phyloP scores from a whole-genome alignment of 2,329 filamentous ascomycete species.

The Penicillium sp. region DNA sequence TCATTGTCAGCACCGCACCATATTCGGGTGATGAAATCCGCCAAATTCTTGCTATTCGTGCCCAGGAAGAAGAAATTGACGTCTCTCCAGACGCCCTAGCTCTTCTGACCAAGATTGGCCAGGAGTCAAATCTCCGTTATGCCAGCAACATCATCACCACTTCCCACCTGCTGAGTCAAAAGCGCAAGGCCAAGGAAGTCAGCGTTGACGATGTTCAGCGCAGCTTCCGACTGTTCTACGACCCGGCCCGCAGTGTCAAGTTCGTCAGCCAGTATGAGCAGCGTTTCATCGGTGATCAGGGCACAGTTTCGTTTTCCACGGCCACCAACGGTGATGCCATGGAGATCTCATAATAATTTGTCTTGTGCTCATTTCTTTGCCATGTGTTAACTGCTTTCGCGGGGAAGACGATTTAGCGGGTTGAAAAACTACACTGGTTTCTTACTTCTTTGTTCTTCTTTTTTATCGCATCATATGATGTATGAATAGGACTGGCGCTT shows the following conservation, averaged over 20 bases:
- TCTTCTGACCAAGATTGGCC: conserved; percentile 90
- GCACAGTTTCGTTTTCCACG: conserved; percentile 69
- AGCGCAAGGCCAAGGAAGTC: conserved; percentile 82
- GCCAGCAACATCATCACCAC: conserved; percentile 98
- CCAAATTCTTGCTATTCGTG: conserved; percentile 88
- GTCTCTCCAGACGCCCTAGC: conserved; percentile 85
- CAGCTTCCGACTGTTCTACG: conserved; percentile 92
- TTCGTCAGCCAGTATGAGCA: conserved; percentile 91
- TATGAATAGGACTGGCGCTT: conserved; percentile 42
- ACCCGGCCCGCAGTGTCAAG: conserved; percentile 81
- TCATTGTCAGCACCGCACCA: conserved; percentile 90
- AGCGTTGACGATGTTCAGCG: conserved; percentile 85
- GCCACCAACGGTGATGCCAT: conserved; percentile 62
- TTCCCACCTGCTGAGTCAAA: conserved; percentile 81
- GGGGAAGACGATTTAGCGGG: conserved; percentile 14
- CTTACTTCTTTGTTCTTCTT: conserved; percentile 21
- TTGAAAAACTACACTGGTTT: conserved; percentile 19
- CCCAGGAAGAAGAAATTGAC: conserved; percentile 94
- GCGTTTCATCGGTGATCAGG: conserved; percentile 85
- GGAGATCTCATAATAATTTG: conserved; percentile 59
- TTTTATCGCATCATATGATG: conserved; percentile 33
- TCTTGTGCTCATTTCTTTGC: background rate
- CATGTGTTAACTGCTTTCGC: conserved; percentile 12
- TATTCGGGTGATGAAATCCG: conserved; percentile 84
- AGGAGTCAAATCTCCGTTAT: conserved; percentile 88